These are phyloP conservation scores for Beauveria brongniartii DNA, from an alignment of 2,329 filamentous ascomycete species.

Conservation along the genomic window DNA sequence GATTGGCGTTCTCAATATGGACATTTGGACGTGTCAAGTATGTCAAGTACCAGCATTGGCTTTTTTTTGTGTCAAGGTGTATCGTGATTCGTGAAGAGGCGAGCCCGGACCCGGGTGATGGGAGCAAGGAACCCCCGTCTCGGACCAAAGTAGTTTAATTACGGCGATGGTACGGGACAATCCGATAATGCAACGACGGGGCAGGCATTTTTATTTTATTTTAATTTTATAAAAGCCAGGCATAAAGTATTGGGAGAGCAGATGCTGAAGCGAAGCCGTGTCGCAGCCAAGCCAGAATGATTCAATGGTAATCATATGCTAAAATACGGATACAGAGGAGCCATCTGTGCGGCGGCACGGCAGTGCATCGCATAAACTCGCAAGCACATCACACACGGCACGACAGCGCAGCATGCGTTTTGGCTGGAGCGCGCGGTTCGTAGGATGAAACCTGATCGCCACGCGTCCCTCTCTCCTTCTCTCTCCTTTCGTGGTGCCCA, in stretches of 20 bases:
- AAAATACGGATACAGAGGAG: neutral
- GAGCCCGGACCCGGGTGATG: no score
- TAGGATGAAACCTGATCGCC: neutral
- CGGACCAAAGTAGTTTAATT: neutral
- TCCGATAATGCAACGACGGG: neutral
- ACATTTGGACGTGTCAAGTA: no score
- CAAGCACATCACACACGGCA: neutral
- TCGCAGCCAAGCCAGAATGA: neutral
- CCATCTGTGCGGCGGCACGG: neutral
- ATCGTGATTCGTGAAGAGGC: no score
- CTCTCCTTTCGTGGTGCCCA: neutral
- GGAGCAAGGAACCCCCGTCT: neutral
- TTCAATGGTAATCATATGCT: neutral
- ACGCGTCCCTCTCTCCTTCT: neutral
- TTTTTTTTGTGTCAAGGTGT: no score
- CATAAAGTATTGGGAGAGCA: neutral
- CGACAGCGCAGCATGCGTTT: neutral
- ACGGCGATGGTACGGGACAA: neutral
- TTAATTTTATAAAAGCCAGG: neutral
- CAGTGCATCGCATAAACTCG: neutral
- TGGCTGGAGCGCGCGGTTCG: neutral
- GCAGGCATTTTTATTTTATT: neutral
- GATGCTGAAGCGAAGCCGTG: neutral
- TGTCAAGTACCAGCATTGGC: no score
- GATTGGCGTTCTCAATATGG: no score